These are phyloP conservation scores for Saksenaea oblongispora DNA, from an alignment of 371 early-diverging fungal species.

Conservation along the genomic window DNA sequence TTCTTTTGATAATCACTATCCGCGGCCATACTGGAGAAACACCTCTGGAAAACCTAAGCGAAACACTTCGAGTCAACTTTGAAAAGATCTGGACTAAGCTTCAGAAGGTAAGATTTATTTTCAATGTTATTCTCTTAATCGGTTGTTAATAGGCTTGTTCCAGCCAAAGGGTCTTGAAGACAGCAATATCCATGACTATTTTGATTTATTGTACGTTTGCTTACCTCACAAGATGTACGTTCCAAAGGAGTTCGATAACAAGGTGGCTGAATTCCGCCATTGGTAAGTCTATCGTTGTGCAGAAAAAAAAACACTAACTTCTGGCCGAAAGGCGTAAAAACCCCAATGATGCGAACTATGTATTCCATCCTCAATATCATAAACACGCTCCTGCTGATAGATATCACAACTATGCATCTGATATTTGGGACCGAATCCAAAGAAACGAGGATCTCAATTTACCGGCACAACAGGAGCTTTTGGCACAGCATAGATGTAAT, in stretches of 20 bases:
- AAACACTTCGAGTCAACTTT: conserved; percentile 83
- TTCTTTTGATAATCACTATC: conserved; percentile 92
- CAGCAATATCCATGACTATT: conserved; percentile 83
- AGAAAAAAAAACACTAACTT: no score
- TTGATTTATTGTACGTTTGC: conserved; percentile 88
- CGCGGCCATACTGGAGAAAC: conserved; percentile 93
- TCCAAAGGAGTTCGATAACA: conserved; percentile 81
- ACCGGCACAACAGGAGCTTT: conserved; percentile 96
- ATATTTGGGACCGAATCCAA: conserved; percentile 93
- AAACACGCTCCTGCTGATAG: conserved; percentile 96
- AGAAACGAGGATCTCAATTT: conserved; percentile 95
- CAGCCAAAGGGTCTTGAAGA: conserved; percentile 82
- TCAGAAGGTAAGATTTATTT: conserved; percentile 61
- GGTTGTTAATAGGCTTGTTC: neutral
- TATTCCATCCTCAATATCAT: conserved; percentile 86
- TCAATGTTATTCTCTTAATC: neutral
- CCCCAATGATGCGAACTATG: conserved; percentile 66
- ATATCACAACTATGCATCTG: conserved; percentile 84
- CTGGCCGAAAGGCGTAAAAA: conserved; percentile 77
- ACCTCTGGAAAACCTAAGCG: conserved; percentile 79
- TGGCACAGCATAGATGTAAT: conserved; percentile 98
- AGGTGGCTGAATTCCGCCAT: conserved; percentile 66
- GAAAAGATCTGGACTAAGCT: conserved; percentile 90
- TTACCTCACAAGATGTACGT: conserved; percentile 91
- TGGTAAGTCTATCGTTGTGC: conserved; percentile 48